Evolutionary conservation across 805 yeast species (phyloP).

Genomic region (Barnettozyma sucrosica): DNA sequence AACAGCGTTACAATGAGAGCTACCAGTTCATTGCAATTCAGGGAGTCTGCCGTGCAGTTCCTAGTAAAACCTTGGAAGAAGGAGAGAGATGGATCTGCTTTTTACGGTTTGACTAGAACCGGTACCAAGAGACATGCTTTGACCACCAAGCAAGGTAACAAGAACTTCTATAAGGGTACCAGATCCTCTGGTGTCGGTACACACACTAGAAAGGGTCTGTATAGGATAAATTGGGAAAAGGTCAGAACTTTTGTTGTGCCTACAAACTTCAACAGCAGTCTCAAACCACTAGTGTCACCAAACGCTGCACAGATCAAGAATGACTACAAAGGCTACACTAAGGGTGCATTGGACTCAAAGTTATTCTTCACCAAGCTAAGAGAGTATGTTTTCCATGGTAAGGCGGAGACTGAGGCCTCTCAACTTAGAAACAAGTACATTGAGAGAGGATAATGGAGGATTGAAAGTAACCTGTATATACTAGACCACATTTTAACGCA

Average conservation of each 20-base stretch:
- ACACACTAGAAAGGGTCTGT: constrained; percentile 67
- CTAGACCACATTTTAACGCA: not conserved
- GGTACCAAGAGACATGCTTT: constrained; percentile 82
- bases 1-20: constrained; percentile 38
- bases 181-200: constrained; percentile 90
- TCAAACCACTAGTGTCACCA: constrained; percentile 76
- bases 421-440: constrained; percentile 20
- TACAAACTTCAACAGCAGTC: constrained; percentile 31
- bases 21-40: constrained; percentile 40
- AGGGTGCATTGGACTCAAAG: constrained; percentile 70
- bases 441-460: constrained; percentile 26
- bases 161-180: constrained; percentile 93
- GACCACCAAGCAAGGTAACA: constrained; percentile 92
- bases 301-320: constrained; percentile 67
- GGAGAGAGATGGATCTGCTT: constrained; percentile 73
- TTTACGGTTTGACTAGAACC: constrained; percentile 70
- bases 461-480: constrained; percentile 12
- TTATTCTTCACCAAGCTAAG: constrained; percentile 65
- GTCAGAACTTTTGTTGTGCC: constrained; percentile 93
- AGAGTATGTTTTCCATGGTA: constrained; percentile 74
- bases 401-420: constrained; percentile 34
- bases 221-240: constrained; percentile 72
- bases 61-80: constrained; percentile 88
- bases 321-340: constrained; percentile 58
- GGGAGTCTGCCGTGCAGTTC: constrained; percentile 37